A percentile compares a stretch with the other conserved stretches of the same genome.
These are phyloP conservation scores for Eucalyptus marginata DNA, from an alignment of 345 rosid genomes.

Conservation along the genomic window DNA sequence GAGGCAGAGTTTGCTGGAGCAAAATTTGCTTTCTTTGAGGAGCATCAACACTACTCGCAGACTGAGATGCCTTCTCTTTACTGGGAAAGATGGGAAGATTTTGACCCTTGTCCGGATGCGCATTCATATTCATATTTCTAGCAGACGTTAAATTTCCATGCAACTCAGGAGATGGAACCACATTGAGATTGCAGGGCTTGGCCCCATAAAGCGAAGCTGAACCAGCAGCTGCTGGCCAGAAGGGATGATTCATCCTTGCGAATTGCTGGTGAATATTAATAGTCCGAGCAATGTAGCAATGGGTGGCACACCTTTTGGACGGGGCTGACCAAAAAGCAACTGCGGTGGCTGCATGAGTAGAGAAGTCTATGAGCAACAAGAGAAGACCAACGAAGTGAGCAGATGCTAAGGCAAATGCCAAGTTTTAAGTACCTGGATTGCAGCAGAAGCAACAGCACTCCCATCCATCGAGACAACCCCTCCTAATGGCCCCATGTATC, in stretches of 20 bases:
- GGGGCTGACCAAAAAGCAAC: slow-evolving; percentile 58
- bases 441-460: slow-evolving; percentile 50
- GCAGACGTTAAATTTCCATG: slow-evolving; percentile 34
- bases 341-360: slow-evolving; percentile 59
- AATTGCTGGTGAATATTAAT: slow-evolving; percentile 69
- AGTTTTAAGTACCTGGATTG: slow-evolving; percentile 50
- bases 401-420: not conserved
- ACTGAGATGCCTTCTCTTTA: slow-evolving; percentile 46
- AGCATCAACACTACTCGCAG: slow-evolving; percentile 42
- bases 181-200: slow-evolving; percentile 67
- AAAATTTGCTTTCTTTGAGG: slow-evolving; percentile 74
- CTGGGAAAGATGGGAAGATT: slow-evolving; percentile 23
- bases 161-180: slow-evolving; percentile 63
- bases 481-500: slow-evolving; percentile 85
- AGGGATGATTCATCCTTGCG: slow-evolving; percentile 71
- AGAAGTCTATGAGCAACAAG: not conserved
- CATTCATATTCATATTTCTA: slow-evolving; percentile 32
- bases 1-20: slow-evolving; percentile 75
- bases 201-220: slow-evolving; percentile 70
- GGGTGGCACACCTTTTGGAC: slow-evolving; percentile 95
- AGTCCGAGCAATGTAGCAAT: slow-evolving; percentile 81
- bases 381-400: not conserved
- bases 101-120: slow-evolving; percentile 53
- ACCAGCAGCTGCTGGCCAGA: slow-evolving; percentile 82
- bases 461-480: slow-evolving; percentile 89